A percentile compares a stretch with the other conserved stretches of the same genome.
phyloP scores from a whole-genome alignment of 2,329 filamentous ascomycete genomes.

The Zymoseptoria passerinii region DNA sequence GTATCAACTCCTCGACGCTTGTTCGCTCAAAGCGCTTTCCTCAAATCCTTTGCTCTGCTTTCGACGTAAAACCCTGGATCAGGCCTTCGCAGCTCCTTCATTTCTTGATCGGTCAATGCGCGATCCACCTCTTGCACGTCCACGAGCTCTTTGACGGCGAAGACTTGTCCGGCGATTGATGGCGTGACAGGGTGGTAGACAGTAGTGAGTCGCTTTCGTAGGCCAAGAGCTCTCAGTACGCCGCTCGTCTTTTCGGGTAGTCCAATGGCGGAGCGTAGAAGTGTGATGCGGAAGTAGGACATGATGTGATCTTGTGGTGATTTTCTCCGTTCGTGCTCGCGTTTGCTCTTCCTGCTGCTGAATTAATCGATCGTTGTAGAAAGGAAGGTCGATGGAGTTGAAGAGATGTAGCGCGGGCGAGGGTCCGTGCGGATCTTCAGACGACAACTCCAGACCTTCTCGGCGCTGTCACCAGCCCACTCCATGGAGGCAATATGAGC shows the following conservation, averaged over 20 bases:
- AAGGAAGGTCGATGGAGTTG: not conserved
- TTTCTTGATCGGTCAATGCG: conserved; percentile 55
- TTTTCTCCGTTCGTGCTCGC: not conserved
- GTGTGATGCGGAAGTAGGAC: conserved; percentile 77
- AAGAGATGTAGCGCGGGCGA: not conserved
- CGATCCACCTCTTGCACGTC: conserved; percentile 68
- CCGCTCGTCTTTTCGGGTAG: conserved; percentile 68
- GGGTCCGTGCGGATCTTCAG: not conserved
- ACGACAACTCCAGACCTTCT: not conserved
- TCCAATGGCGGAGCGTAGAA: conserved; percentile 82
- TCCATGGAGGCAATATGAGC: not conserved
- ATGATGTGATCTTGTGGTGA: conserved; percentile 46
- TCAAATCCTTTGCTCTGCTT: conserved; percentile 34
- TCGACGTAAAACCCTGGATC: conserved; percentile 77
- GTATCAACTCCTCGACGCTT: not conserved
- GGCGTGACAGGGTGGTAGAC: conserved; percentile 82
- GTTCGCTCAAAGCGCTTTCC: not conserved
- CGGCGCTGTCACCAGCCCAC: not conserved
- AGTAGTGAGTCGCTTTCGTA: conserved; percentile 74
- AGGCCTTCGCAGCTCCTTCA: conserved; percentile 63
- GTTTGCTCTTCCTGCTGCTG: conserved; percentile 1
- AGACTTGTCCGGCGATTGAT: conserved; percentile 79
- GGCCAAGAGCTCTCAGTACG: conserved; percentile 75
- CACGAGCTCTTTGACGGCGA: conserved; percentile 90
- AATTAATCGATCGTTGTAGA: not conserved